Evolutionary conservation across 163 green algal genomes (phyloP), one percentile per base, ranked within the genome.

Genomic region (Prototheca cutis): DNA sequence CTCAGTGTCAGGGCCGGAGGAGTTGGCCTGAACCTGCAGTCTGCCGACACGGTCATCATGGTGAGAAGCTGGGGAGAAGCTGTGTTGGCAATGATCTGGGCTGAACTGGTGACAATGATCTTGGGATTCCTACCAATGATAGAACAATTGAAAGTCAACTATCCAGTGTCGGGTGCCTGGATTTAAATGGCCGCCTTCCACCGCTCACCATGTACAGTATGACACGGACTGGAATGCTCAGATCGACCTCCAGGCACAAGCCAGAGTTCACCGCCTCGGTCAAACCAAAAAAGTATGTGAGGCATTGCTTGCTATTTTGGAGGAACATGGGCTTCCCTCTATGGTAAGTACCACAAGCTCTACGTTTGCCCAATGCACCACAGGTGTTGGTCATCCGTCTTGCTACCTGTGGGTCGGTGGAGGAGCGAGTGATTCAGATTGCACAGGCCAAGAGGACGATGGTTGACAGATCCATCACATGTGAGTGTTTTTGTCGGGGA

Each of bases 31-130:
- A 98, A 98, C 72, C 84, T 98, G 40, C 66, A 72, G 53, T 88
- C 81, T 4, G 91, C 91, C 2, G 91, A 98, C 79, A 98, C 91
- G 0, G 91, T 98, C 33, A 84, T 96, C 71, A 93, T 96, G 72
- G 48, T 54, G 48, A 6, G 48, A n/a, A n/a, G n/a, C n/a, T n/a
- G n/a, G n/a, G n/a, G n/a, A n/a, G n/a, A n/a, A n/a, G n/a, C n/a
- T n/a, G n/a, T n/a, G n/a, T n/a, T n/a, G n/a, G n/a, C n/a, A n/a
- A n/a, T n/a, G n/a, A n/a, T n/a, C n/a, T n/a, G n/a, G n/a, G n/a
- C n/a, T n/a, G n/a, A n/a, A n/a, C n/a, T n/a, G n/a, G n/a, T n/a
- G n/a, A n/a, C n/a, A n/a, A n/a, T n/a, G n/a, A n/a, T n/a, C n/a
- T n/a, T n/a, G n/a, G n/a, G n/a, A n/a, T n/a, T n/a, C n/a, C n/a